Evolutionary conservation across 2,329 filamentous ascomycete genomes (phyloP), one percentile per base, ranked within the genome.

Genomic region (Cordyceps sp.): DNA sequence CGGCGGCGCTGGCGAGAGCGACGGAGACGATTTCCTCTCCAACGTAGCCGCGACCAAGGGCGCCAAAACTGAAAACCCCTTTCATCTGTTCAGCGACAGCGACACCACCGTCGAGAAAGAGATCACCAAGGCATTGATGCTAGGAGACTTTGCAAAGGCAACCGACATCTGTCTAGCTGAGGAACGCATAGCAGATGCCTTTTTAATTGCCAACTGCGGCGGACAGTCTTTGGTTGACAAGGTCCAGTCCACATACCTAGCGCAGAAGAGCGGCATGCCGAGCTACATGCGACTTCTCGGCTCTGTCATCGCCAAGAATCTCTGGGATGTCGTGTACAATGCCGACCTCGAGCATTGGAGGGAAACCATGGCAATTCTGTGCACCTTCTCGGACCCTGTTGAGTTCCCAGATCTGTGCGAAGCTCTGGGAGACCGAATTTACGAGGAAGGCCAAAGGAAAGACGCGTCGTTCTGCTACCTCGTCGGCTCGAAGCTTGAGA

Each of bases 281-380:
- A 96, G 88, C 57, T 98, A 98, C 48, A 64, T 96, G 35, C 78
- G 92, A 27, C 66, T 98, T 8, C 66, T 98, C 33, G 78, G 82
- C 32, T 93, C 88, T 6, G 83, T 98, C 32, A 86, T 93, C 35
- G 77, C 81, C 39, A 96, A 96, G 64, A 94, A 98, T 48, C 67
- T 98, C 2, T 96, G 88, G 90, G 90, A 98, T 57, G 71, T 96
- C 29, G 90, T 96, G 7, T 84, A 96, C 58, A 98, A 98, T 47
- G 90, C 88, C 7, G 82, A 94, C 47, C 61, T 98, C 29, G 69
- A 70, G 32, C 81, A 90, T 56, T 98, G 90, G 92, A 96, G 92
- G 58, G 90, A 96, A 55, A 78, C 88, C 4, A 92, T 98, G 81
- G 86, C 84, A 19, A 81, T 86, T 1, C 62, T 98, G 33, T 98